These are phyloP conservation scores for Flaveria floridana DNA, from an alignment of 140 eudicot species.

Conservation along the genomic window DNA sequence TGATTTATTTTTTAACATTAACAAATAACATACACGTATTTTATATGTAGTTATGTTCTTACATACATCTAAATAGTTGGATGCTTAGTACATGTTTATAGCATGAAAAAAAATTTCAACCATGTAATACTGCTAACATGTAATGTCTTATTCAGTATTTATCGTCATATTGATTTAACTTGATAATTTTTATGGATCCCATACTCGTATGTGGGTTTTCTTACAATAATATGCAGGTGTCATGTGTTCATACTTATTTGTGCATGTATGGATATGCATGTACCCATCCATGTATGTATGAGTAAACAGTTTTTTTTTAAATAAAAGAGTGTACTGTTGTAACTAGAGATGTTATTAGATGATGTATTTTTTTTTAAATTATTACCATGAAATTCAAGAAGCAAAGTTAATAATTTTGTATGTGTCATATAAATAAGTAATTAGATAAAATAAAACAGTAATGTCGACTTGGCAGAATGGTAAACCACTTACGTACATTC, in stretches of 20 bases:
- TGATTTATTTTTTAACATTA: neutral
- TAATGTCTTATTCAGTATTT: neutral
- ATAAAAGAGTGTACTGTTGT: no score
- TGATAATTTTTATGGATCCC: neutral
- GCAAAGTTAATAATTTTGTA: no score
- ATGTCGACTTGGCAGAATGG: no score
- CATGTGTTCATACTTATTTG: neutral
- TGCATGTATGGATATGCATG: no score
- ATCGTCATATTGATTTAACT: neutral
- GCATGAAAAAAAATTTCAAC: neutral
- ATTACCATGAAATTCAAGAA: no score
- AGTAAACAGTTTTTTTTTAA: neutral
- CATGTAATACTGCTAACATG: neutral
- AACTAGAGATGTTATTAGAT: no score
- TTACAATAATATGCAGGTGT: neutral
- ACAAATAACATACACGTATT: neutral
- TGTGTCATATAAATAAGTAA: no score
- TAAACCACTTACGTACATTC: no score
- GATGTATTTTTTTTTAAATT: no score
- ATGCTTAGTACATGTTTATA: neutral
- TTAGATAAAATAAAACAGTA: no score
- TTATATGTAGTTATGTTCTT: neutral
- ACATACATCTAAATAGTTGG: neutral
- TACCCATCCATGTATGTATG: no score
- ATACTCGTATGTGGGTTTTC: neutral